Conservation (phyloP, 1,139 yeast species). For the Hansenula lynferdii region DNA sequence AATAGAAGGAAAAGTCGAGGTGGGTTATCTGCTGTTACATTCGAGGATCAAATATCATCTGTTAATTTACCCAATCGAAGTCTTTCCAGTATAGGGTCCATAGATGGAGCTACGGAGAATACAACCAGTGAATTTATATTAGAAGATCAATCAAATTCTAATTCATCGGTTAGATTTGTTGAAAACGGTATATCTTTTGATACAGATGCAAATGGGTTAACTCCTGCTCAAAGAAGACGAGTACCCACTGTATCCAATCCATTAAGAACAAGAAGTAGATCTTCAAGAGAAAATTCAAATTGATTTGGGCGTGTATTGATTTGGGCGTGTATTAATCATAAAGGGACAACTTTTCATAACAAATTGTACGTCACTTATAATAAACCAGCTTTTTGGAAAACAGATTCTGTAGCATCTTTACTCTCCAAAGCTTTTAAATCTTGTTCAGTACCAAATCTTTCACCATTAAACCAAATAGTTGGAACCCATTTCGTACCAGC, state of each 20-base stretch:
- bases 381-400: conserved; percentile 39
- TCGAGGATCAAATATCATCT: conserved; percentile 8
- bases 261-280: conserved; percentile 20
- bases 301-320: no score
- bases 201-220: conserved; percentile 2
- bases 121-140: not conserved
- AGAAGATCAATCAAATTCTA: not conserved
- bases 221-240: conserved; percentile 21
- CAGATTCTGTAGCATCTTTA: conserved; percentile 36
- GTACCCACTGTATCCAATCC: conserved; percentile 21
- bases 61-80: no score
- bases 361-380: conserved; percentile 17
- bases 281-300: conserved; percentile 18
- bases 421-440: conserved; percentile 43
- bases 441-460: conserved; percentile 53
- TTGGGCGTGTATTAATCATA: no score
- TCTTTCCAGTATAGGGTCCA: no score
- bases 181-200: not conserved
- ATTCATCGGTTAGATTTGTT: not conserved
- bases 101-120: no score
- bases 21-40: conserved; percentile 20
- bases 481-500: conserved; percentile 72
- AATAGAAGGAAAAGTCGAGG: conserved; percentile 23
- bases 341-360: no score
- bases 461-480: conserved; percentile 61